phyloP scores from a whole-genome alignment of 495 filamentous ascomycete genomes.

The Aspergillus asperescens region DNA sequence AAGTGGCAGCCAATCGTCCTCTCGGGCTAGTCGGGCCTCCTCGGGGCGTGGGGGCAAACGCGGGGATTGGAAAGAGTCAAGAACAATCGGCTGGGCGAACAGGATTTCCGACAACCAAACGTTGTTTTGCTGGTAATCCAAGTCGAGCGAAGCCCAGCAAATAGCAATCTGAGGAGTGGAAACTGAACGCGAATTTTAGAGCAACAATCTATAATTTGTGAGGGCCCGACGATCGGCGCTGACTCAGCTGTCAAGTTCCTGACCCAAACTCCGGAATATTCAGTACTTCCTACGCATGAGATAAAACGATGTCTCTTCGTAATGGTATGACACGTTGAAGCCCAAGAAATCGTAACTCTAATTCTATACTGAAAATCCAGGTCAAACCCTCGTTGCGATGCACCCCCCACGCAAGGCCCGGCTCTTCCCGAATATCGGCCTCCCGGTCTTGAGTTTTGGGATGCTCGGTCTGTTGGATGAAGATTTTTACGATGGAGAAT shows the following conservation, averaged over 20 bases:
- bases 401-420: conserved; percentile 12
- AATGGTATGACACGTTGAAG: background rate
- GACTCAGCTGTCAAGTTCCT: conserved; percentile 5
- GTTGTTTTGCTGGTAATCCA: conserved; percentile 8
- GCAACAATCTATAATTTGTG: background rate
- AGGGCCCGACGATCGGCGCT: conserved; percentile 6
- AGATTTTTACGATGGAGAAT: too few species aligned
- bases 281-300: background rate
- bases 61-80: conserved; percentile 7
- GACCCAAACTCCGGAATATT: background rate
- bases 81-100: background rate
- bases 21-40: conserved; percentile 8
- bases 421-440: conserved; percentile 11
- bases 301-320: background rate
- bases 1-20: conserved; percentile 14
- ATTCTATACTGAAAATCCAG: background rate
- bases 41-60: conserved; percentile 17
- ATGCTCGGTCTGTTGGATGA: background rate
- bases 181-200: conserved; percentile 7
- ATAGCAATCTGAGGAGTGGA: background rate
- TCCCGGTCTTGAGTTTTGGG: background rate
- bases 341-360: background rate
- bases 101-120: background rate
- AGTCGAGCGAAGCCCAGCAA: conserved; percentile 4
- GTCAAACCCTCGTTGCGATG: background rate